These are phyloP conservation scores for Echium plantagineum DNA, from an alignment of 257 asterid species.

Conservation along the genomic window DNA sequence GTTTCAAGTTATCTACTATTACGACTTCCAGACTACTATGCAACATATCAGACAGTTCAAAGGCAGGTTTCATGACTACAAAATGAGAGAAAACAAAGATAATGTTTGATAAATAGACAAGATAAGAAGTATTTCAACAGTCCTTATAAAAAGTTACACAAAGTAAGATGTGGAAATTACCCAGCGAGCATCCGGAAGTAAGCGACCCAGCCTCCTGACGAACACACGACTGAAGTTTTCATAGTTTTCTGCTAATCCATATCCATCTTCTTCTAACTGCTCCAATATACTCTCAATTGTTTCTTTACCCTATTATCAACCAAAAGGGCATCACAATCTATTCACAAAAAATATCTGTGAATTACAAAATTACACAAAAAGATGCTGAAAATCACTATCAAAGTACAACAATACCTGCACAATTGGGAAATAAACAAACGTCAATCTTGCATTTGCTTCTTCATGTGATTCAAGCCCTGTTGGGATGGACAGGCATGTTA, in stretches of 20 bases:
- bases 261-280: constrained; percentile 30
- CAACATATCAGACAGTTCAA: too few species aligned
- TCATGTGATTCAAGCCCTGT: constrained; percentile 24
- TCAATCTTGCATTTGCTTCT: constrained; percentile 68
- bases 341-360: too few species aligned
- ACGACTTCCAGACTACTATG: too few species aligned
- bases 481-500: constrained; percentile 10
- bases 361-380: neutral
- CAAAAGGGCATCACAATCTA: constrained; percentile 2
- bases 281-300: constrained; percentile 36
- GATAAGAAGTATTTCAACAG: neutral
- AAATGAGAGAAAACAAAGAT: too few species aligned
- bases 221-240: constrained; percentile 55
- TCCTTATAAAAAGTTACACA: neutral
- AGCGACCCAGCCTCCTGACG: constrained; percentile 70
- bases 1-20: too few species aligned
- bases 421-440: constrained; percentile 59
- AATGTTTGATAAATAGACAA: neutral
- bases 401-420: constrained; percentile 24
- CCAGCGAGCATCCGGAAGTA: constrained; percentile 85
- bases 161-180: constrained; percentile 13
- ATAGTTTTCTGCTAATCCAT: constrained; percentile 37
- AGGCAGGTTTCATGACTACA: too few species aligned
- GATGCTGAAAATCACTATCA: constrained; percentile 5
- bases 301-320: constrained; percentile 52